These are phyloP conservation scores for Ambrosiella beaveri DNA, from an alignment of 2,329 filamentous ascomycete genomes.

Conservation along the genomic window DNA sequence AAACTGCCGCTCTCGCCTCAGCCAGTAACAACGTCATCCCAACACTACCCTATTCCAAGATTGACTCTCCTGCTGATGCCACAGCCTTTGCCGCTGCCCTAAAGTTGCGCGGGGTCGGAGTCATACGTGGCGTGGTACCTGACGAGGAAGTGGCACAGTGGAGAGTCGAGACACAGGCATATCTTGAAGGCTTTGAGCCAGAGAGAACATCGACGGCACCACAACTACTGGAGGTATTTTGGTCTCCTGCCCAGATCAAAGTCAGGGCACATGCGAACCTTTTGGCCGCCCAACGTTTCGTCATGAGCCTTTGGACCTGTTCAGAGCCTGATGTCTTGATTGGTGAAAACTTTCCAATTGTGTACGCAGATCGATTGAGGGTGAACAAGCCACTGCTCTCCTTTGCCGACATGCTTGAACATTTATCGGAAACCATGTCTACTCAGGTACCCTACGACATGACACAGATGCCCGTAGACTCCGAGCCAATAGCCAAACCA, in stretches of 20 bases:
- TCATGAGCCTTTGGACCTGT: background rate
- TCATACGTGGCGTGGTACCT: constrained; percentile 48
- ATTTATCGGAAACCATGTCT: background rate
- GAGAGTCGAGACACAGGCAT: constrained; percentile 19
- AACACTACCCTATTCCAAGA: background rate
- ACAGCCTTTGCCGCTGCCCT: background rate
- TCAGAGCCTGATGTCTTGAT: background rate
- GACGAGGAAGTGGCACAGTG: constrained; percentile 29
- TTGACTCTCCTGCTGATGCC: background rate
- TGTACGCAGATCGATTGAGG: constrained; percentile 29
- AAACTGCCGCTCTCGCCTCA: background rate
- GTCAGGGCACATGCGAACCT: background rate
- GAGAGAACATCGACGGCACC: background rate
- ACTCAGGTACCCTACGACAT: background rate
- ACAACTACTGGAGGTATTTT: background rate
- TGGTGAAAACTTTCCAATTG: background rate
- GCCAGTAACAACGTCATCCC: background rate
- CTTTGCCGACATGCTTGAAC: background rate
- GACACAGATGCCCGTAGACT: background rate
- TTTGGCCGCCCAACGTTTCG: background rate
- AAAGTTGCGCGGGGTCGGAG: constrained; percentile 42
- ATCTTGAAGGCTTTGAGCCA: background rate
- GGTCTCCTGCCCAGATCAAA: background rate
- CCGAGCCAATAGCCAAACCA: background rate
- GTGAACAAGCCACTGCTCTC: background rate